Evolutionary conservation across 2,329 filamentous ascomycete genomes (phyloP), one percentile per base, ranked within the genome.

Genomic region (Plectosphaerella sp.): DNA sequence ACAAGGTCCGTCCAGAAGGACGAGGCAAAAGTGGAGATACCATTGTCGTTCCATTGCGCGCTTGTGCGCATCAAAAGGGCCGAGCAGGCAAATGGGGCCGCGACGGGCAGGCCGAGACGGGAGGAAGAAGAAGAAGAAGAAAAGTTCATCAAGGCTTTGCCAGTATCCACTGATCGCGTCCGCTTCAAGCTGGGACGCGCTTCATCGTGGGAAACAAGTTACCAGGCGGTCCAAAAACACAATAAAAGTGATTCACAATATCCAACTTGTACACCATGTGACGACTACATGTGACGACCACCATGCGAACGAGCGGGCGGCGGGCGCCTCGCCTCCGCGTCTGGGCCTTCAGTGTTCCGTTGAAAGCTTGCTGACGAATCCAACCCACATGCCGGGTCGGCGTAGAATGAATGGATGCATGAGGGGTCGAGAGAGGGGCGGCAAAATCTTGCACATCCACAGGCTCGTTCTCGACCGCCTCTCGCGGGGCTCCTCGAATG

Each of bases 101-200:
- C 28, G 11, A 33, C 11, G 28, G 28, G 28, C 28, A 5, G 22
- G 22, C n/a, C 41, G 18, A 20, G 18, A 20, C 7, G 37, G 15
- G 37, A 15, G 14, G 45, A 48, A 15, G 33, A 8, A n/a, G 25
- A 37, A 10, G 6, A 36, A 28, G 43, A 25, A 20, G 24, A 67
- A 64, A 51, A 56, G 9, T 8, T 24, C 37, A 41, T 43, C n/a
- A 20, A 18, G 28, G 8, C 28, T 5, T 33, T 33, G 28, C 28
- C 28, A 10, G 28, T 9, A 12, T 33, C 8, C 28, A 33, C 28
- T 28, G 25, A 28, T 9, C 9, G 25, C 25, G 25, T 28, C 25
- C 25, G 25, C 25, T 28, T 28, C 25, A 28, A 36, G 18, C 16
- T n/a, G 22, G 67, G 63, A 51, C 55, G 9, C 4, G n/a, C 37